Evolutionary conservation across 805 yeast species (phyloP), one percentile per base, ranked within the genome.

Genomic region (Jamesozyma jinghongensis): DNA sequence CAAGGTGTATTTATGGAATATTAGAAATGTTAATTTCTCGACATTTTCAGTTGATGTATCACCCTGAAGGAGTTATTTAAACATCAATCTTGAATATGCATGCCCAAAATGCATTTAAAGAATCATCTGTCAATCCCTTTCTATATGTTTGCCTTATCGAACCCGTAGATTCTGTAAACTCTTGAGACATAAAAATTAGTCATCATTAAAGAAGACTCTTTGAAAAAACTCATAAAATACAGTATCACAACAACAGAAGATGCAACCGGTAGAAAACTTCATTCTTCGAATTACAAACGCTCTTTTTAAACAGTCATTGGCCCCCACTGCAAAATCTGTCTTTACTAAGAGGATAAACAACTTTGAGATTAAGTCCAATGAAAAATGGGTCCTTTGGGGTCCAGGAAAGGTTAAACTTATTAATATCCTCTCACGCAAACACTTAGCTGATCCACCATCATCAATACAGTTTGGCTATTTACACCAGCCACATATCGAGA

Each of bases 381-480:
- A 66, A 52, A 53, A 65, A 60, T 59, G 75, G 75, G 54, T 70
- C 60, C 6, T 70, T 53, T 61, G 62, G 59, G 62, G 65, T 2
- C 48, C 61, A 3, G 54, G 54, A 12, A 58, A 56, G 38, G 45
- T 54, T 3, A 49, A 51, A 43, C 46, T 61, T 32, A 42, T 60
- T 41, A 50, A 56, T 44, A 44, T 51, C 11, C 28, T 59, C 16
- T 47, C 51, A 7, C 51, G 52, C 42, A 59, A 53, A 40, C 57
- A 49, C 33, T 31, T 59, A 10, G 46, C 54, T 13, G 53, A 52
- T 8, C 62, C 64, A 3, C 54, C 61, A 5, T 25, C 47, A 17
- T 50, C 57, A 3, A 34, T 53, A 29, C 39, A 32, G 12, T 57
- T 40, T 40, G 51, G 52, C 10, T 19, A 13, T 7, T 17, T n/a